phyloP scores from a whole-genome alignment of 768 basidiomycete genomes.

The Mycena polygramma region DNA sequence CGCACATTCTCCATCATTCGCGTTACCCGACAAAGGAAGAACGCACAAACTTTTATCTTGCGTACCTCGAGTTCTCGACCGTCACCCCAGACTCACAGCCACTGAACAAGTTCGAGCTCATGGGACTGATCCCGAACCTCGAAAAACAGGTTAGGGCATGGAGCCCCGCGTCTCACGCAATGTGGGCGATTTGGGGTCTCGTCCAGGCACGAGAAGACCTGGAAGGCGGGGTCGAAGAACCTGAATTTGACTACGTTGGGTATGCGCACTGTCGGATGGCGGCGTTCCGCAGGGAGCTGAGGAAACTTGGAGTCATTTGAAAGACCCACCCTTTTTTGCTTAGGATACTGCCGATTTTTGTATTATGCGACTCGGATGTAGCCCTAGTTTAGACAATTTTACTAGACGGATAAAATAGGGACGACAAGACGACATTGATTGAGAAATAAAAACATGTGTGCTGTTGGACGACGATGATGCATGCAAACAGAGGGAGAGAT shows the following conservation, averaged over 20 bases:
- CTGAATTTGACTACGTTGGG: conserved; percentile 91
- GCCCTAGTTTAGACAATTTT: conserved; percentile 26
- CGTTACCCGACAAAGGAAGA: conserved; percentile 81
- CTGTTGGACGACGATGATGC: conserved; percentile 44
- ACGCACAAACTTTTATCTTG: conserved; percentile 85
- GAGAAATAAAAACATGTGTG: conserved; percentile 43
- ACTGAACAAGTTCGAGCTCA: conserved; percentile 53
- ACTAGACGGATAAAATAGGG: conserved; percentile 17
- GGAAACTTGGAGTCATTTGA: conserved; percentile 37
- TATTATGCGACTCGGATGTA: conserved; percentile 26
- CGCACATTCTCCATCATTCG: conserved; percentile 73
- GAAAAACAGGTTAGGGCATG: conserved; percentile 88
- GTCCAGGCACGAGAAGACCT: conserved; percentile 88
- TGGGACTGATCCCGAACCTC: conserved; percentile 62
- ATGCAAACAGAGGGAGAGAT: conserved; percentile 52
- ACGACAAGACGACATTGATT: conserved; percentile 39
- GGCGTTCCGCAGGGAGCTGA: conserved; percentile 70
- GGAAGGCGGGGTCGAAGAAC: conserved; percentile 66
- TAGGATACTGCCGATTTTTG: conserved; percentile 14
- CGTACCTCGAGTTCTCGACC: conserved; percentile 77
- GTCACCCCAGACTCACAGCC: conserved; percentile 48
- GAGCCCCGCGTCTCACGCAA: conserved; percentile 91
- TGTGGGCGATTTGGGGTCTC: conserved; percentile 97
- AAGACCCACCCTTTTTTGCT: neutral
- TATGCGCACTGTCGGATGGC: conserved; percentile 82